phyloP scores from a whole-genome alignment of 116 monocot genomes.

The Cymodocea nodosa region DNA sequence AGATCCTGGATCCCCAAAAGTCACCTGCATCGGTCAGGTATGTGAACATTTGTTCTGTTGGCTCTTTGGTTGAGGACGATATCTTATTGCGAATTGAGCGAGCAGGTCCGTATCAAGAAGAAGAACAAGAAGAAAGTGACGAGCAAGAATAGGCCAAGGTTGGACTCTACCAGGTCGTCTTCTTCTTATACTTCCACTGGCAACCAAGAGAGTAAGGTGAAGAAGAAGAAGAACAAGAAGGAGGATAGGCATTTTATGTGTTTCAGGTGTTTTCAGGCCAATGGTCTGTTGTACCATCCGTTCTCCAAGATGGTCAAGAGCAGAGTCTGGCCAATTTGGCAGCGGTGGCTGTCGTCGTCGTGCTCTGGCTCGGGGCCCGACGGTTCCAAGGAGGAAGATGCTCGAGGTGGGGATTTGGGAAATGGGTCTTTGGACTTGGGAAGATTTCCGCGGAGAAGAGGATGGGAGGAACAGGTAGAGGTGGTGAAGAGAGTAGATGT shows the following conservation, averaged over 20 bases:
- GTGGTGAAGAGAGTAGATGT: not conserved
- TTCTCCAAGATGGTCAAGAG: not conserved
- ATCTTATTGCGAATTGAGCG: no score
- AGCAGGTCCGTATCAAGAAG: conserved; percentile 43
- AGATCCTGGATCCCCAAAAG: conserved; percentile 82
- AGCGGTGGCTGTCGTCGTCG: conserved; percentile 4
- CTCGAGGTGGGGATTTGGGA: not conserved
- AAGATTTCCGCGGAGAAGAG: not conserved
- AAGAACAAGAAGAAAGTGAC: conserved; percentile 12
- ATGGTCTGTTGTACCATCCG: conserved; percentile 5
- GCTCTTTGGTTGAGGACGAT: no score
- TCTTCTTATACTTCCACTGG: not conserved
- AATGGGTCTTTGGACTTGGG: not conserved
- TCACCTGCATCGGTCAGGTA: conserved; percentile 86
- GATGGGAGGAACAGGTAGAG: not conserved
- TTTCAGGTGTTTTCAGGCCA: conserved; percentile 8
- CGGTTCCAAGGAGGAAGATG: conserved; percentile 3
- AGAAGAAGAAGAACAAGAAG: not conserved
- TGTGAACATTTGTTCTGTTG: no score
- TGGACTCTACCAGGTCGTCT: no score
- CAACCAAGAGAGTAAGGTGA: not conserved
- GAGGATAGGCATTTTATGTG: not conserved
- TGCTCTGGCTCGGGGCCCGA: conserved; percentile 5
- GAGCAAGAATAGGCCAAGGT: no score
- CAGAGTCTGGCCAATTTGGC: conserved; percentile 2